phyloP scores from a whole-genome alignment of 163 green algal species.

The Chlamydomonas reinhardtii region DNA sequence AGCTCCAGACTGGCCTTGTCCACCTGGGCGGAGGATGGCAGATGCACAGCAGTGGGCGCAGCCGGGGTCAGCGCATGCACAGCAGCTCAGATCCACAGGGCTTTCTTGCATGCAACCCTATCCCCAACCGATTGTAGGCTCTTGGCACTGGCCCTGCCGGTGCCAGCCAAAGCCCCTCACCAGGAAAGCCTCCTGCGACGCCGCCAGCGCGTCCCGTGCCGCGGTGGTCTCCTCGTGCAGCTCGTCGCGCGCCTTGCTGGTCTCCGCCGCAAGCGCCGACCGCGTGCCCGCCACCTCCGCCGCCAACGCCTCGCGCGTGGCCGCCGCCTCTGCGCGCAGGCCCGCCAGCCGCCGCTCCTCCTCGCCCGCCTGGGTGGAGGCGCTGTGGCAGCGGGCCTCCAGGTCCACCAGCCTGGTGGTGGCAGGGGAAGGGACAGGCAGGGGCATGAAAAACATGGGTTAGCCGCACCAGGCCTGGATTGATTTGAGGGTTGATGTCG shows the following conservation, averaged over 20 bases:
- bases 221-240: slow-evolving; percentile 7
- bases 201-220: neutral
- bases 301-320: neutral
- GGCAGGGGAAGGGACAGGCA: too few species aligned
- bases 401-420: slow-evolving; percentile 38
- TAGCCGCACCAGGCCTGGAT: too few species aligned
- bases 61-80: too few species aligned
- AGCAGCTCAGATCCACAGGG: too few species aligned
- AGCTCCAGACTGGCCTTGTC: slow-evolving; percentile 50
- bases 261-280: neutral
- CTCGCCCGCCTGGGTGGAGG: neutral
- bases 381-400: slow-evolving; percentile 25
- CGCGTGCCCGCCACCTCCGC: slow-evolving; percentile 6
- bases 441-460: too few species aligned
- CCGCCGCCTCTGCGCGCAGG: neutral
- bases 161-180: neutral
- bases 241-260: neutral
- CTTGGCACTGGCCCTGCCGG: too few species aligned
- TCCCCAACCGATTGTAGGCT: too few species aligned
- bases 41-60: too few species aligned
- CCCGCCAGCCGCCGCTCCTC: slow-evolving; percentile 35
- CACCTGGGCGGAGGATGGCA: slow-evolving; percentile 21
- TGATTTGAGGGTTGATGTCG: too few species aligned
- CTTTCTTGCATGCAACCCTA: too few species aligned
- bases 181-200: slow-evolving; percentile 3